Evolutionary conservation across 495 filamentous ascomycete species (phyloP).

Genomic region (Hyaloscypha variabilis): DNA sequence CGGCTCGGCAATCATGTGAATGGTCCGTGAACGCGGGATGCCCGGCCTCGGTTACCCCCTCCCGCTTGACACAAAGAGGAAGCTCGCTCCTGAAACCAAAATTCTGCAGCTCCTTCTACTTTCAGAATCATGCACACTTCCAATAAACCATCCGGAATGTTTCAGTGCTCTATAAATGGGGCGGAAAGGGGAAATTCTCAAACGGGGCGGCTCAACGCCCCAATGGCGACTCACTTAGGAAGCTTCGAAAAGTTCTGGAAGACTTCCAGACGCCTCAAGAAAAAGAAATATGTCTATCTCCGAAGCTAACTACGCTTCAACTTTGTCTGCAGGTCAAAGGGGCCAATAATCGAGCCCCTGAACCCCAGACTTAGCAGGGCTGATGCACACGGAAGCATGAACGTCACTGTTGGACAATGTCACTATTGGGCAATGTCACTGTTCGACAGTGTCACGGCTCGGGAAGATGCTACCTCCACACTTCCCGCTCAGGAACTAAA

Average conservation of each 20-base stretch:
- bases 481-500: no score
- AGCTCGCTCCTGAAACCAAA: neutral
- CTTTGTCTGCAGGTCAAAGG: neutral
- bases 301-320: neutral
- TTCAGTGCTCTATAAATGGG: neutral
- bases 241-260: neutral
- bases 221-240: neutral
- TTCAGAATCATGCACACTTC: neutral
- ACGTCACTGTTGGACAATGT: no score
- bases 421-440: no score
- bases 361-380: no score
- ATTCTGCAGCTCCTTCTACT: neutral
- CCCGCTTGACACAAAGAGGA: neutral
- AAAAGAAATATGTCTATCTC: neutral
- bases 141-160: neutral
- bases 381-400: no score
- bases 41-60: neutral
- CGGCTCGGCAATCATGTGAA: neutral
- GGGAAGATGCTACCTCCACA: no score
- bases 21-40: neutral
- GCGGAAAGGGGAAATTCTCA: neutral
- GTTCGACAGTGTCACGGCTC: no score
- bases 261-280: neutral
- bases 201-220: neutral
- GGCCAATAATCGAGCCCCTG: neutral